A percentile compares a stretch with the other conserved stretches of the same genome.
These are phyloP conservation scores for Populus davidiana DNA, from an alignment of 345 rosid genomes.

Conservation along the genomic window DNA sequence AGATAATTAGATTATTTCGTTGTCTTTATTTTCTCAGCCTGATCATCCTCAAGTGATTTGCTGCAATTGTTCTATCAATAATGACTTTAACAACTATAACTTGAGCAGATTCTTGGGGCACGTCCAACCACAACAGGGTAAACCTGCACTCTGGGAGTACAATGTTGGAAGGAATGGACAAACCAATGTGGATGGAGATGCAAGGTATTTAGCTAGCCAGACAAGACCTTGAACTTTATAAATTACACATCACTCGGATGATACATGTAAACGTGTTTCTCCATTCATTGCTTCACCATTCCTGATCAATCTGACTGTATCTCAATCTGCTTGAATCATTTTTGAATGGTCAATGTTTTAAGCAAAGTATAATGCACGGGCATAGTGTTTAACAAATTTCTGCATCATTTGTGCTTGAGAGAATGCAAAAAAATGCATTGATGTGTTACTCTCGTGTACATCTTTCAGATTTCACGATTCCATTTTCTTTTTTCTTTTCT, in stretches of 20 bases:
- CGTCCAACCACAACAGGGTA: constrained; percentile 71
- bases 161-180: constrained; percentile 57
- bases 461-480: background rate
- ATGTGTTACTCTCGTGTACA: constrained; percentile 6
- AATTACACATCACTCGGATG: background rate
- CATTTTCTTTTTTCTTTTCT: background rate
- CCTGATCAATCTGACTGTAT: background rate
- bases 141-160: constrained; percentile 76
- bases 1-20: background rate
- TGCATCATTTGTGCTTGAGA: background rate
- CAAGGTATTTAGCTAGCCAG: constrained; percentile 47
- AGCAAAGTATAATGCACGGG: constrained; percentile 1
- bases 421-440: background rate
- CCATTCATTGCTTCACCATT: background rate
- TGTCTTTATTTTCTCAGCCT: background rate
- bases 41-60: constrained; percentile 6
- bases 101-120: constrained; percentile 83
- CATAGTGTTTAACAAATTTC: constrained; percentile 5
- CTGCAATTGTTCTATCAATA: background rate
- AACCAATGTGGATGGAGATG: constrained; percentile 51
- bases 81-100: constrained; percentile 6
- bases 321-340: constrained; percentile 5
- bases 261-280: background rate
- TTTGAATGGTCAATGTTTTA: constrained; percentile 17
- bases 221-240: constrained; percentile 8